These are phyloP conservation scores for Avena insularis DNA, from an alignment of 176 grass and related monocot genomes.

Conservation along the genomic window DNA sequence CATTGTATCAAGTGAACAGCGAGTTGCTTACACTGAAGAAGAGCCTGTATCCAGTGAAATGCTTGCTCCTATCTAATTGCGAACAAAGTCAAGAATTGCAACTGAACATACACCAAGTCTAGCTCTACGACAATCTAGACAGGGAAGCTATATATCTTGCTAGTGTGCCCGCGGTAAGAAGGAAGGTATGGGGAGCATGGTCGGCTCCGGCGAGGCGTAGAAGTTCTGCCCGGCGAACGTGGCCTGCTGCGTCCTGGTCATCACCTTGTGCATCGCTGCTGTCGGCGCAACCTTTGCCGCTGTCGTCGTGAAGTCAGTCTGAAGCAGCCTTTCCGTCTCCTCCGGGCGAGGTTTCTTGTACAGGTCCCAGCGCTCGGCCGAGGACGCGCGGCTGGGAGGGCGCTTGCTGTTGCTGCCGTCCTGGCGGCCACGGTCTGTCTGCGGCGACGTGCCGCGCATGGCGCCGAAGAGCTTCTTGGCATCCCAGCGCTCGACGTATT, in stretches of 20 bases:
- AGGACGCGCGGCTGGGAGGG: neutral
- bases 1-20: too few species aligned
- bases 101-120: too few species aligned
- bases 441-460: neutral
- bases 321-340: neutral
- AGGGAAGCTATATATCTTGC: too few species aligned
- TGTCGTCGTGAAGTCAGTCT: too few species aligned
- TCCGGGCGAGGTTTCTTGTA: neutral
- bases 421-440: neutral
- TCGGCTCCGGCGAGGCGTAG: neutral
- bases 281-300: too few species aligned
- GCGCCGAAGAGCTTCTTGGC: neutral
- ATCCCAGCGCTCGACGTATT: constrained; percentile 13
- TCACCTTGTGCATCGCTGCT: neutral
- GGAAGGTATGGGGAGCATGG: neutral
- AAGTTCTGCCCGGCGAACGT: neutral
- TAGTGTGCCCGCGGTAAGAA: neutral
- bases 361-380: neutral
- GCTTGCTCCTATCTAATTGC: too few species aligned
- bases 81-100: too few species aligned
- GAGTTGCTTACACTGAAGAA: too few species aligned
- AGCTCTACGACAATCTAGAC: too few species aligned
- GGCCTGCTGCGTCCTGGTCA: neutral
- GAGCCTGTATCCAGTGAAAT: too few species aligned
- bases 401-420: neutral